Evolutionary conservation across 2,329 filamentous ascomycete species (phyloP).

Genomic region (Davidsoniella australis): DNA sequence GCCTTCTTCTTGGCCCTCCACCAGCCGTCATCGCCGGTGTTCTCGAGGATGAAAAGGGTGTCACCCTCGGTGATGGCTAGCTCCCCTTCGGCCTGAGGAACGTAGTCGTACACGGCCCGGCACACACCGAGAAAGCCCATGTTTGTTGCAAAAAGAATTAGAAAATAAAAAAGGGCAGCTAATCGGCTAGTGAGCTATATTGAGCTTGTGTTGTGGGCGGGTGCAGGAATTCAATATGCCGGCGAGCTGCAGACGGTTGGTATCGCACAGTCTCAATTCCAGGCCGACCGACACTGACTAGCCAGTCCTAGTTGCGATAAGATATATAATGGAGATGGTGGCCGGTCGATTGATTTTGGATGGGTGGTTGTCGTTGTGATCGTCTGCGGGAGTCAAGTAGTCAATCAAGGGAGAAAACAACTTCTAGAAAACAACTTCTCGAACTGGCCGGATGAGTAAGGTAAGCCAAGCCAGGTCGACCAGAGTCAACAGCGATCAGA

Average conservation of each 20-base stretch:
- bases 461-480: not conserved
- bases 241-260: too few species aligned
- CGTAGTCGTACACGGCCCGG: slow-evolving; percentile 83
- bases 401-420: too few species aligned
- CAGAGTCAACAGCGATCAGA: not conserved
- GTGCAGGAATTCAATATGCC: too few species aligned
- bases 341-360: too few species aligned
- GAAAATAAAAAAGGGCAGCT: not conserved
- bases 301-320: too few species aligned
- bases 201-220: too few species aligned
- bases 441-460: not conserved
- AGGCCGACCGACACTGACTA: too few species aligned
- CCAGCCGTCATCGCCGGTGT: slow-evolving; percentile 65
- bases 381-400: too few species aligned
- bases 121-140: slow-evolving; percentile 93
- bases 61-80: slow-evolving; percentile 73
- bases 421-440: too few species aligned
- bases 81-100: slow-evolving; percentile 72
- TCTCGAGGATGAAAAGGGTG: slow-evolving; percentile 74
- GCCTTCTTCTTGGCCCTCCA: slow-evolving; percentile 94
- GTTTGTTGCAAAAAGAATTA: not conserved
- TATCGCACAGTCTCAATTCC: too few species aligned
- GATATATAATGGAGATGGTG: too few species aligned
- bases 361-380: too few species aligned
- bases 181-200: not conserved